Percentiles rank a stretch among this genome's conserved stretches.
These are phyloP conservation scores for Xylariaceae sp. DNA, from an alignment of 2,329 filamentous ascomycete genomes.

Conservation along the genomic window DNA sequence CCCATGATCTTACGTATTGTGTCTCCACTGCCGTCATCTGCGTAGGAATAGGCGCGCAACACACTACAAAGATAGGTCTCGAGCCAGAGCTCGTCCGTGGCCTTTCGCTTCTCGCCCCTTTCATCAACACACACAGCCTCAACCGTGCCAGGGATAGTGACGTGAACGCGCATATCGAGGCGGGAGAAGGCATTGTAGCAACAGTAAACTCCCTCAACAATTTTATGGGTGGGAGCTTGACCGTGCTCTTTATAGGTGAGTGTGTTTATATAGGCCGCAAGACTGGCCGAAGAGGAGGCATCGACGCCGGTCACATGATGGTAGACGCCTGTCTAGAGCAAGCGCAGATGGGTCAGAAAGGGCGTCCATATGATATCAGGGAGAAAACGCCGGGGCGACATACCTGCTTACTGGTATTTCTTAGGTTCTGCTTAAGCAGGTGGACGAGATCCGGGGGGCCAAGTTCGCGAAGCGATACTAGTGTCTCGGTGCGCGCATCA, in stretches of 20 bases:
- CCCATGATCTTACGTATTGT: conserved; percentile 95
- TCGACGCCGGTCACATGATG: conserved; percentile 98
- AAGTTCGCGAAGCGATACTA: conserved; percentile 81
- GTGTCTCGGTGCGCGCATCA: conserved; percentile 85
- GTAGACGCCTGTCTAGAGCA: conserved; percentile 77
- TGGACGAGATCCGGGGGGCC: conserved; percentile 95
- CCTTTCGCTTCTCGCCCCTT: conserved; percentile 87
- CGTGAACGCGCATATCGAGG: conserved; percentile 96
- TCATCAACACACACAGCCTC: conserved; percentile 98
- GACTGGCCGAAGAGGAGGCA: conserved; percentile 92
- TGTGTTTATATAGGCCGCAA: conserved; percentile 98
- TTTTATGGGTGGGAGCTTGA: conserved; percentile 72
- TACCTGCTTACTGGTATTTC: conserved; percentile 51
- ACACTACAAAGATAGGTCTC: conserved; percentile 97
- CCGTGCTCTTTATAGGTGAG: conserved; percentile 85
- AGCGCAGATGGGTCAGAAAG: conserved; percentile 9
- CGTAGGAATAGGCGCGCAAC: conserved; percentile 90
- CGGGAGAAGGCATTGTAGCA: conserved; percentile 99
- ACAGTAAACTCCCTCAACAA: conserved; percentile 91
- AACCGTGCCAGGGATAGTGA: conserved; percentile 92
- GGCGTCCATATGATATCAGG: background rate
- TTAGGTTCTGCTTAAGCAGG: conserved; percentile 69
- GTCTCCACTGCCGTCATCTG: conserved; percentile 90
- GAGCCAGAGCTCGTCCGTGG: conserved; percentile 91
- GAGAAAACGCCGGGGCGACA: conserved; percentile 27